phyloP scores from a whole-genome alignment of 345 rosid genomes.

The Firmiana major region DNA sequence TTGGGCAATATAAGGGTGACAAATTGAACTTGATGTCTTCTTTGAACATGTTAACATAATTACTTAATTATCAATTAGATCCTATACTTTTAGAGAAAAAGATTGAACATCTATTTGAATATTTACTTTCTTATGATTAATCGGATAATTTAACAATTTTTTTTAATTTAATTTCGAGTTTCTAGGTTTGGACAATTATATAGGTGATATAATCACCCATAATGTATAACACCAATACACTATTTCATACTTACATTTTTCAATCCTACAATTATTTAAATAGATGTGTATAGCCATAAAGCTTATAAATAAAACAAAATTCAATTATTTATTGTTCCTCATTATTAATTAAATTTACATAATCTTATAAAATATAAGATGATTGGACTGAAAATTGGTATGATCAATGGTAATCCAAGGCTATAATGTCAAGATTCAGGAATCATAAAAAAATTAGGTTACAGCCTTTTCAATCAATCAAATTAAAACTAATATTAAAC shows the following conservation, averaged over 20 bases:
- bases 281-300: too few species aligned
- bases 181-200: not conserved
- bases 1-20: not conserved
- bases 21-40: not conserved
- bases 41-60: not conserved
- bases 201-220: not conserved
- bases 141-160: not conserved
- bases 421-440: not conserved
- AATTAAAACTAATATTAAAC: not conserved
- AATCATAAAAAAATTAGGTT: too few species aligned
- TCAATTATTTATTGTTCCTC: not conserved
- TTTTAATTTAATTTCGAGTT: not conserved
- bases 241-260: too few species aligned
- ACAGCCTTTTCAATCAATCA: constrained; percentile 4
- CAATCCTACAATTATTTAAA: not conserved
- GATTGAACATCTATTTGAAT: too few species aligned
- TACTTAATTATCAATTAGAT: not conserved
- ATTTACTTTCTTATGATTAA: too few species aligned
- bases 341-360: not conserved
- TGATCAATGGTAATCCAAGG: not conserved
- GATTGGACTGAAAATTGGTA: not conserved
- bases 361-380: too few species aligned
- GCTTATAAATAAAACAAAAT: not conserved
- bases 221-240: not conserved
- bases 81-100: not conserved